Evolutionary conservation across 441 rosid species (phyloP).

Genomic region (Gossypium lobatum): DNA sequence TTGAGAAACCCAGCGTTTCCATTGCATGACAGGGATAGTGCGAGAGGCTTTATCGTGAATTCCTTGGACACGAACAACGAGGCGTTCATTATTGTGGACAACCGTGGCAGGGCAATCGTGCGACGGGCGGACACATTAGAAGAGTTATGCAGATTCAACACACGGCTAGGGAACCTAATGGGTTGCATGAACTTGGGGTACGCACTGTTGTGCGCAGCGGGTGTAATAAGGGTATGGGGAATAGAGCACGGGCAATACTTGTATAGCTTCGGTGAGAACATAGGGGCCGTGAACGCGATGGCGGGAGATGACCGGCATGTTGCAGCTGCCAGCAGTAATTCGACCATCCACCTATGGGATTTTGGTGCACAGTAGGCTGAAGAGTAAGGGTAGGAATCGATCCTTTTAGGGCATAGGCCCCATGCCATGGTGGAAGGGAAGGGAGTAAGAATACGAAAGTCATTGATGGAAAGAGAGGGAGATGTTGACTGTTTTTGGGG

Average conservation of each 20-base stretch:
- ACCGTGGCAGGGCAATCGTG: slow-evolving; percentile 49
- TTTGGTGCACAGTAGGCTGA: slow-evolving; percentile 49
- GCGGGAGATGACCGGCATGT: slow-evolving; percentile 69
- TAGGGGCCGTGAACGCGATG: slow-evolving; percentile 53
- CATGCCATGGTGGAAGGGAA: not conserved
- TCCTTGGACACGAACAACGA: slow-evolving; percentile 39
- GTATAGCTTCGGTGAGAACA: slow-evolving; percentile 45
- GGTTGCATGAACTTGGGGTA: slow-evolving; percentile 67
- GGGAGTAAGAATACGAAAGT: not conserved
- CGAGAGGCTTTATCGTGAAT: slow-evolving; percentile 42
- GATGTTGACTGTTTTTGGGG: not conserved
- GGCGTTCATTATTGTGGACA: slow-evolving; percentile 46
- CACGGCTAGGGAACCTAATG: slow-evolving; percentile 30
- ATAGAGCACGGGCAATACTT: slow-evolving; percentile 41
- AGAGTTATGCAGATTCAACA: slow-evolving; percentile 42
- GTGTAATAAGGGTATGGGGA: slow-evolving; percentile 61
- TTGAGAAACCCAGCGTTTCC: slow-evolving; percentile 48
- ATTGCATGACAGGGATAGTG: slow-evolving; percentile 26
- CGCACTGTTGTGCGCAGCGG: slow-evolving; percentile 61
- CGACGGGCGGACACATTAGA: slow-evolving; percentile 39
- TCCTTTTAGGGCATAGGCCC: not conserved
- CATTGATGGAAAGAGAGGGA: not conserved
- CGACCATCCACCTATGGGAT: slow-evolving; percentile 75
- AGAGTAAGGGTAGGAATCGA: not conserved
- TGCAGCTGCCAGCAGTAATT: slow-evolving; percentile 46